Evolutionary conservation across 1,284 basidiomycete species (phyloP).

Genomic region (Puccinia hordei): DNA sequence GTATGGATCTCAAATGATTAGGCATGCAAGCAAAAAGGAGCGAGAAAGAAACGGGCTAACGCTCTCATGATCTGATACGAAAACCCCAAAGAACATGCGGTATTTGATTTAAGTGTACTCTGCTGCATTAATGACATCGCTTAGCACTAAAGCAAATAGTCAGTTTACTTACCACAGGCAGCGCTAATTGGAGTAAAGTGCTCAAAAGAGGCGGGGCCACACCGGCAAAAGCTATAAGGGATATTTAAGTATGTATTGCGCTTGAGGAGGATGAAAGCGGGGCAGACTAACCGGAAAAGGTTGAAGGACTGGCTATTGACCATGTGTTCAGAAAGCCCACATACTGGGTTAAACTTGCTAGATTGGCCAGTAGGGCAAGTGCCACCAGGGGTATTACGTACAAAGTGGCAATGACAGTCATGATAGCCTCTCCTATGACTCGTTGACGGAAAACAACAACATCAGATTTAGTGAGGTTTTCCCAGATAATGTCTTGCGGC

Average conservation of each 20-base stretch:
- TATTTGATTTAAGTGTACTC: conserved; percentile 65
- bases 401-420: conserved; percentile 74
- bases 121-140: conserved; percentile 60
- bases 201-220: conserved; percentile 45
- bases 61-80: conserved; percentile 42
- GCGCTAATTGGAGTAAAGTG: conserved; percentile 44
- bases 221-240: conserved; percentile 22
- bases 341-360: conserved; percentile 65
- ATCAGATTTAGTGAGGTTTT: conserved; percentile 76
- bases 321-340: conserved; percentile 57
- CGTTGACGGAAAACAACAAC: conserved; percentile 70
- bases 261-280: background rate
- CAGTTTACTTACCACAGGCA: conserved; percentile 32
- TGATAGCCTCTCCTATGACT: conserved; percentile 72
- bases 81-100: background rate
- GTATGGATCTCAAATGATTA: background rate
- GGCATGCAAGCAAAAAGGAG: conserved; percentile 19
- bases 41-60: conserved; percentile 59
- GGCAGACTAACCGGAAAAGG: conserved; percentile 37
- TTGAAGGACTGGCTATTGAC: conserved; percentile 41
- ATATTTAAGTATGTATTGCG: background rate
- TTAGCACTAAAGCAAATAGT: background rate
- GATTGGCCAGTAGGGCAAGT: conserved; percentile 78
- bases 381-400: conserved; percentile 84
- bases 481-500: conserved; percentile 69